A percentile compares a stretch with the other conserved stretches of the same genome.
Evolutionary conservation across 805 yeast species (phyloP).

Genomic region (Metschnikowia bowlesiae): DNA sequence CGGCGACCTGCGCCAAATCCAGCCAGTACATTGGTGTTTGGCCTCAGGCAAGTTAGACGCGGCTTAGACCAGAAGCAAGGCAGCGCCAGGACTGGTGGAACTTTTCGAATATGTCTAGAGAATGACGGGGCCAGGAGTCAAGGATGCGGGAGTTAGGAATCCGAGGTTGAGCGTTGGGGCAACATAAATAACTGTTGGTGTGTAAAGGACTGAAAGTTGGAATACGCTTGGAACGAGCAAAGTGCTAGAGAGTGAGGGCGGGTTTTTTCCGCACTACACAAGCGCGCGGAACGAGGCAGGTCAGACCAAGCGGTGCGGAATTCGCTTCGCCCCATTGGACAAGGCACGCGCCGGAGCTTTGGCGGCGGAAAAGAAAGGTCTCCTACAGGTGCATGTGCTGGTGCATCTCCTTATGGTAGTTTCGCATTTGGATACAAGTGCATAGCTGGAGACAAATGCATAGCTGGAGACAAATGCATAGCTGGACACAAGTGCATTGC

Average conservation of each 20-base stretch:
- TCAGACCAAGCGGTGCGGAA: not conserved
- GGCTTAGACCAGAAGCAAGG: not conserved
- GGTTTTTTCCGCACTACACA: not conserved
- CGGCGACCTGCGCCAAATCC: constrained; percentile 2
- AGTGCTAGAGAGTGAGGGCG: not conserved
- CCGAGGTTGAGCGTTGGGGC: not conserved
- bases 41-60: not conserved
- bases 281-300: not conserved
- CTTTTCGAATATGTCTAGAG: not conserved
- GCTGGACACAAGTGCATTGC: no score
- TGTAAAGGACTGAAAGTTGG: not conserved
- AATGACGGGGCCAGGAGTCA: not conserved
- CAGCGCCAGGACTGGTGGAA: not conserved
- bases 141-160: not conserved
- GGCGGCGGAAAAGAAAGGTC: no score
- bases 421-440: no score
- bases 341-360: no score
- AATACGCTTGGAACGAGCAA: not conserved
- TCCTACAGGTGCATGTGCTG: no score
- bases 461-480: no score
- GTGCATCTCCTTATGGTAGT: no score
- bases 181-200: not conserved
- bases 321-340: no score
- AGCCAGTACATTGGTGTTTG: not conserved
- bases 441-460: no score